phyloP scores from a whole-genome alignment of 2,329 filamentous ascomycete genomes.

The Diaporthe longicolla region DNA sequence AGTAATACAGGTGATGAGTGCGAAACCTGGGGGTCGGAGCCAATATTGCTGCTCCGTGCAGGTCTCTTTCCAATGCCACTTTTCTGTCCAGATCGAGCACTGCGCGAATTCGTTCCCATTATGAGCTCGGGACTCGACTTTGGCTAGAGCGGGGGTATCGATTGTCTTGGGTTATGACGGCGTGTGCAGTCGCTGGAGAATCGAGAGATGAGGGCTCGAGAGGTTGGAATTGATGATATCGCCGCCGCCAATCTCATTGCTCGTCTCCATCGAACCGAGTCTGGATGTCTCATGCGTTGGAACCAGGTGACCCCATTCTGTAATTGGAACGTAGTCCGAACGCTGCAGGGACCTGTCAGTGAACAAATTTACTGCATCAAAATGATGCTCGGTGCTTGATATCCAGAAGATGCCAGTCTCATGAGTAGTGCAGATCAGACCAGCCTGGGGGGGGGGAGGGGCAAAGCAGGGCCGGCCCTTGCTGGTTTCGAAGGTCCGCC shows the following conservation, averaged over 20 bases:
- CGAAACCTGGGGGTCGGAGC: slow-evolving; percentile 29
- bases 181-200: slow-evolving; percentile 21
- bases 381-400: slow-evolving; percentile 33
- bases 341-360: slow-evolving; percentile 23
- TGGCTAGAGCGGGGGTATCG: slow-evolving; percentile 32
- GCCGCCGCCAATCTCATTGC: slow-evolving; percentile 34
- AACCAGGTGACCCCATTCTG: slow-evolving; percentile 39
- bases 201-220: slow-evolving; percentile 9
- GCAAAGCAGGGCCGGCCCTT: slow-evolving; percentile 39
- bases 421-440: slow-evolving; percentile 36
- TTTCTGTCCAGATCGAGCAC: slow-evolving; percentile 50
- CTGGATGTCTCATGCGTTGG: slow-evolving; percentile 37
- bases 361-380: slow-evolving; percentile 24
- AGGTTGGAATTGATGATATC: slow-evolving; percentile 34
- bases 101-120: slow-evolving; percentile 53
- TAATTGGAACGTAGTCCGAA: slow-evolving; percentile 28
- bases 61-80: slow-evolving; percentile 52
- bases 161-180: slow-evolving; percentile 1
- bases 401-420: slow-evolving; percentile 31
- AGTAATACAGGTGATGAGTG: slow-evolving; percentile 28
- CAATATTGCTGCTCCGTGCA: slow-evolving; percentile 42
- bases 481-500: slow-evolving; percentile 36
- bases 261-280: slow-evolving; percentile 36
- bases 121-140: slow-evolving; percentile 41
- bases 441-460: slow-evolving; percentile 27